phyloP scores from a whole-genome alignment of 345 rosid species.

The Citrus cavaleriei region DNA sequence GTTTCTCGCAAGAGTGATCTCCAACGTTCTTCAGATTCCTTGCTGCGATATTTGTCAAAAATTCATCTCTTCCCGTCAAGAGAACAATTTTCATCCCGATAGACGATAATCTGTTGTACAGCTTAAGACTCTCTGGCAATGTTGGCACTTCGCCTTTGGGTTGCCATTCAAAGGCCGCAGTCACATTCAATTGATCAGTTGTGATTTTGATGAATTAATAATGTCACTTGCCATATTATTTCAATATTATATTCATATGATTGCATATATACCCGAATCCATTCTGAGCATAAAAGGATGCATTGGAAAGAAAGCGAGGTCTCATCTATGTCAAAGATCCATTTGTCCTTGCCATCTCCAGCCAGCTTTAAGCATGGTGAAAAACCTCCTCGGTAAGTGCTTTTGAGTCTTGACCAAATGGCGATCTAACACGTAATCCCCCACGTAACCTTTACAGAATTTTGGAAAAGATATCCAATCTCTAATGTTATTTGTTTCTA shows the following conservation, averaged over 20 bases:
- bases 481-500: constrained; percentile 52
- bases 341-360: constrained; percentile 33
- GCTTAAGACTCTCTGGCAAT: constrained; percentile 30
- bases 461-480: constrained; percentile 43
- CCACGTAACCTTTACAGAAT: constrained; percentile 42
- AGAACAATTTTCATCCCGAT: constrained; percentile 36
- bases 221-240: no score
- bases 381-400: constrained; percentile 31
- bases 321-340: constrained; percentile 53
- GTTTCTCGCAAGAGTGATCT: constrained; percentile 29
- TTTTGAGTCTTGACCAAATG: constrained; percentile 40
- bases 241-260: no score
- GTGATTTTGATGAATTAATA: no score
- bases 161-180: constrained; percentile 19
- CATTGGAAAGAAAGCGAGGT: constrained; percentile 43
- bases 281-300: constrained; percentile 24
- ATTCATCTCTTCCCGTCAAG: constrained; percentile 37
- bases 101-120: constrained; percentile 21
- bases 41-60: constrained; percentile 6
- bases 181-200: no score
- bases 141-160: constrained; percentile 26
- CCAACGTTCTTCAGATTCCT: constrained; percentile 28
- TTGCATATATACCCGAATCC: constrained; percentile 31
- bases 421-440: constrained; percentile 50
- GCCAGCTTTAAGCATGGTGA: constrained; percentile 29